Conservation (phyloP, 345 rosid genomes). For the Odontarrhena argentea region DNA sequence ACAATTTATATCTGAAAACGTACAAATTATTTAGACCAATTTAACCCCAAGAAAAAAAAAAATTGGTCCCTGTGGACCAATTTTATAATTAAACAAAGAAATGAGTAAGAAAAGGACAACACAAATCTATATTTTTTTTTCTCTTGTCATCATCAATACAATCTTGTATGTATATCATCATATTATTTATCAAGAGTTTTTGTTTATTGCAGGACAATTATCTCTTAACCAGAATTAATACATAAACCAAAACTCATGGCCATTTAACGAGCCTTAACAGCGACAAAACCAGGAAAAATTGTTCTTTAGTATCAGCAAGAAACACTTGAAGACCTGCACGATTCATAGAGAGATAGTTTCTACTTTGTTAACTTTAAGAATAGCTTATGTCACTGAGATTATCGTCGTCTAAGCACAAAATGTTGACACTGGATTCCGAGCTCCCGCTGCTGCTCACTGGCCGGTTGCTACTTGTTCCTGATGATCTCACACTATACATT, state of each 20-base stretch:
- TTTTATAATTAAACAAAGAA: neutral
- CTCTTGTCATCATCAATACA: neutral
- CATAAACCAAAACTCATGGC: conserved; percentile 1
- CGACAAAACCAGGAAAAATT: neutral
- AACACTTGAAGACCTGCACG: neutral
- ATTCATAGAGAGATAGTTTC: neutral
- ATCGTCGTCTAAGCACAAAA: conserved; percentile 50
- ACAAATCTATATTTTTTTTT: neutral
- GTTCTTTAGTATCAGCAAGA: neutral
- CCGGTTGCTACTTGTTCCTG: conserved; percentile 47
- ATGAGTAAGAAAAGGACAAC: neutral
- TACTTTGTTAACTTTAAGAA: neutral
- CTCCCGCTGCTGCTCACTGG: conserved; percentile 65
- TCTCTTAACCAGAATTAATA: conserved; percentile 2
- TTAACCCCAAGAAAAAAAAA: neutral
- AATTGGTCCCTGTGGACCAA: neutral
- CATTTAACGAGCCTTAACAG: conserved; percentile 6
- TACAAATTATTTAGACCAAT: neutral
- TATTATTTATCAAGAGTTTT: neutral
- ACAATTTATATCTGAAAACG: too few relatives aligned
- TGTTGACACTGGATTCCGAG: conserved; percentile 73
- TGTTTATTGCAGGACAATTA: conserved; percentile 7
- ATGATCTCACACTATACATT: conserved; percentile 63
- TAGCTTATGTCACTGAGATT: conserved; percentile 34
- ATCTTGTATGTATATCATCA: neutral